Base-by-base conservation (phyloP, 2,329 filamentous ascomycete species). In the Cercospora sp. region DNA sequence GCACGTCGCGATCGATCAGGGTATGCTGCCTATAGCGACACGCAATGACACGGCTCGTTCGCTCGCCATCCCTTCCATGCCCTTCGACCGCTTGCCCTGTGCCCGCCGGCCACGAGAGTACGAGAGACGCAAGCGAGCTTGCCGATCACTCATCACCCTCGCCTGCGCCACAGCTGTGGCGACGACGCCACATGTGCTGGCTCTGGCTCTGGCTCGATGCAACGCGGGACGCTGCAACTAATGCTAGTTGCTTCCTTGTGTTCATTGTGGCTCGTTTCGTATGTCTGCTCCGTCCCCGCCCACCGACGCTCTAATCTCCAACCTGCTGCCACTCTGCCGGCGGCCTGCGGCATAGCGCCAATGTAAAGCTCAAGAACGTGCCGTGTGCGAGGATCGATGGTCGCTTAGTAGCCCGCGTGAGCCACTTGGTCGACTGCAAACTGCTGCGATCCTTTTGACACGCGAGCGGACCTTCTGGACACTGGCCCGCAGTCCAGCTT, bases 221-320 rank as follows among this genome's bases (percentile, higher is more conserved):
- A 40, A 40, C 33, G 33, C 33, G 33, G 33, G 33, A 40, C 13
- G 36, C 36, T 42, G 36, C 36, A 9, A 42, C 36, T 42, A 42
- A 42, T 6, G 36, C 16, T 42, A 42, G 36, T 42, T 42, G 36
- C 36, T 16, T 60, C 33, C 18, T 51, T 16, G 57, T 51, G 53
- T 30, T 30, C 60, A 60, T 65, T 71, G 69, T 71, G 69, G 69
- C 70, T 71, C 67, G 65, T 67, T 72, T 68, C 71, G 69, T 69
- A 63, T 60, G 60, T 58, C 63, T 70, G 68, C 66, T 68, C 69
- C 65, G 69, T 60, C 42, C 58, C 63, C 60, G 65, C 64, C 45
- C 55, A 66, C 33, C 48, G 18, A 23, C 33, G 20, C 61, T 13
- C 8, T 64, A 48, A 36, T 36, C 26, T 30, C 5, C 53, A 23